phyloP scores from a whole-genome alignment of 208 protist species.

The Tritrichomonas musculus region DNA sequence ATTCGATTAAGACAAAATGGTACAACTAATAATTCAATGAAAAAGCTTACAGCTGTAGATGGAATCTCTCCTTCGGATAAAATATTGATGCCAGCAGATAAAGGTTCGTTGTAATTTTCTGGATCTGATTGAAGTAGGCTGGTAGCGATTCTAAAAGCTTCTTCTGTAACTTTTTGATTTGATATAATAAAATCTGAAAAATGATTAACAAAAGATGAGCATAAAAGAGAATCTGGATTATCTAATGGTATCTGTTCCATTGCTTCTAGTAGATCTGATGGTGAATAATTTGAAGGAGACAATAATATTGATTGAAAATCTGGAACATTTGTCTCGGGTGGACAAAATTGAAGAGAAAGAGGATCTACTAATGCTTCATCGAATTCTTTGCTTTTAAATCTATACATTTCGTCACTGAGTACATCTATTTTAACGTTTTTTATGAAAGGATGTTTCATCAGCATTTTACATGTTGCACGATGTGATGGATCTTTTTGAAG shows the following conservation, averaged over 20 bases:
- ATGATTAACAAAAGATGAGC: neutral
- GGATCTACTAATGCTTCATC: neutral
- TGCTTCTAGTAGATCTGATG: neutral
- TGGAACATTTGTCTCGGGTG: neutral
- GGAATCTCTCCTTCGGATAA: neutral
- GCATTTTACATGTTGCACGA: neutral
- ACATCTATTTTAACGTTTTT: neutral
- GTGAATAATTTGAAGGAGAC: neutral
- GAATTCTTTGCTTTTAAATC: neutral
- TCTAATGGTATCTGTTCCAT: neutral
- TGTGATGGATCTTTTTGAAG: neutral
- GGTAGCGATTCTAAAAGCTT: neutral
- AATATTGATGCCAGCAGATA: neutral
- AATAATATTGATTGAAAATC: neutral
- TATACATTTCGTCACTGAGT: neutral
- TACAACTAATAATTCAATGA: neutral
- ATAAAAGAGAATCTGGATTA: neutral
- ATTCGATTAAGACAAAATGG: neutral
- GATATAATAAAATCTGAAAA: neutral
- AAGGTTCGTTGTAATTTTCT: neutral
- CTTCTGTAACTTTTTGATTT: neutral
- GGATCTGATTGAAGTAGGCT: neutral
- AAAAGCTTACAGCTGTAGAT: neutral
- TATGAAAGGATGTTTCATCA: conserved; percentile 5
- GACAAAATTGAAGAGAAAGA: conserved; percentile 10